Base-by-base conservation (phyloP, 768 basidiomycete species). In the Candolleomyces aberdarensis region DNA sequence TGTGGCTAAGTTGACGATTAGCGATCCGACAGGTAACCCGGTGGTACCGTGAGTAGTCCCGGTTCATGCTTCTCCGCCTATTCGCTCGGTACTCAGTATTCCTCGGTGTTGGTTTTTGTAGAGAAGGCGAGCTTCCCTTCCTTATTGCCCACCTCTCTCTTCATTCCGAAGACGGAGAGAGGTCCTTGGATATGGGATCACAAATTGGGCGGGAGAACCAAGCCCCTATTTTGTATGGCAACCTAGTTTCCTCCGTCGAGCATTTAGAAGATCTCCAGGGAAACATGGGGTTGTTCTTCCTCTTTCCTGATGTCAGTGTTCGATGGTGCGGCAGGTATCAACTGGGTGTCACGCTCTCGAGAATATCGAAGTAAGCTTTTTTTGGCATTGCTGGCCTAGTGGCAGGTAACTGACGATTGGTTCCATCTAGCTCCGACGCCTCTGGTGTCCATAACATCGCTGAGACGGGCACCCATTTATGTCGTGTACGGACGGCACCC, bases 231-330 rank as follows among this genome's bases (percentile, higher is more conserved):
- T 78, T 96, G 31, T 93, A 95, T 70, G 94, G 94, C 51, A 92
- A 88, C 63, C 78, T 96, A 31, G 92, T 96, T 29, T 87, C 94
- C 15, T 88, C 90, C 1, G 83, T 92, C 5, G 87, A 95, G 50
- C 83, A 87, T 54, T 77, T 94, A 67, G 85, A 89, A 63, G 91
- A 96, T 71, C 80, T 90, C 43, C 85, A 91, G 71, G 92, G 92
- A 59, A 85, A 88, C 54, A 79, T 81, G 67, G 90, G 94, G n/a
- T 77, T 92, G 49, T 95, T 91, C 72, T 95, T 97, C 67, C 75
- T 94, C 57, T 97, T 96, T 68, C 88, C 94, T 7, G 94, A 97
- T 73, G 92, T 92, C 67, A 93, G 92, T 70, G 85, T 96, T 59
- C 84, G 92, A 17, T 83, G 83, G 77, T 80, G 84, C 26, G 94